Evolutionary conservation across 1,284 basidiomycete genomes (phyloP).

Genomic region (Termitomyces sp.): DNA sequence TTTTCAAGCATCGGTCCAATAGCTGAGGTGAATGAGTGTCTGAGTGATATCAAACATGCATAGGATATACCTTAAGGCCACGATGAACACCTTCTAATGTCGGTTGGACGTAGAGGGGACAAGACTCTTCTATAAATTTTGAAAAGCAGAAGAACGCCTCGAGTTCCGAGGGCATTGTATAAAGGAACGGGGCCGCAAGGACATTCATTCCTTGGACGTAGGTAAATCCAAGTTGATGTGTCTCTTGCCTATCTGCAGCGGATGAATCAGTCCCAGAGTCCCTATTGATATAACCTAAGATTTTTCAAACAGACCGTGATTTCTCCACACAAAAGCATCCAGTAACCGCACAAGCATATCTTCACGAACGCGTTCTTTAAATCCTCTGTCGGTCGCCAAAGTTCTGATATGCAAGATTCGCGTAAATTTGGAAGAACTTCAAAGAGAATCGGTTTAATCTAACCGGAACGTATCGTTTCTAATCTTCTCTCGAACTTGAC

Average conservation of each 20-base stretch:
- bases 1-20: constrained; percentile 85
- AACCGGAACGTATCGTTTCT: constrained; percentile 78
- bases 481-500: constrained; percentile 86
- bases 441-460: constrained; percentile 9
- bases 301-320: constrained; percentile 56
- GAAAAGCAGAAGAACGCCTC: constrained; percentile 97
- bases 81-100: constrained; percentile 92
- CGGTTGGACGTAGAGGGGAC: constrained; percentile 93
- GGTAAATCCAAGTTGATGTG: constrained; percentile 75
- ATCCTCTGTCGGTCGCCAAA: constrained; percentile 89
- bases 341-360: constrained; percentile 94
- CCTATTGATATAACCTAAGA: not conserved
- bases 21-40: constrained; percentile 49
- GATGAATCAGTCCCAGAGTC: constrained; percentile 4
- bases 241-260: constrained; percentile 61
- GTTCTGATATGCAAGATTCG: constrained; percentile 55
- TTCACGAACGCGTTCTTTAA: constrained; percentile 92
- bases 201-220: constrained; percentile 99
- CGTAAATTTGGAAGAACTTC: not conserved
- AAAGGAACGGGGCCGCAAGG: constrained; percentile 93
- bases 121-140: constrained; percentile 89
- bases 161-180: constrained; percentile 91
- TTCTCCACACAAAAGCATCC: constrained; percentile 96
- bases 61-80: constrained; percentile 75
- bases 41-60: not conserved